A percentile compares a stretch with the other conserved stretches of the same genome.
These are phyloP conservation scores for Hyphodiscus sp. DNA, from an alignment of 2,329 filamentous ascomycete species.

Conservation along the genomic window DNA sequence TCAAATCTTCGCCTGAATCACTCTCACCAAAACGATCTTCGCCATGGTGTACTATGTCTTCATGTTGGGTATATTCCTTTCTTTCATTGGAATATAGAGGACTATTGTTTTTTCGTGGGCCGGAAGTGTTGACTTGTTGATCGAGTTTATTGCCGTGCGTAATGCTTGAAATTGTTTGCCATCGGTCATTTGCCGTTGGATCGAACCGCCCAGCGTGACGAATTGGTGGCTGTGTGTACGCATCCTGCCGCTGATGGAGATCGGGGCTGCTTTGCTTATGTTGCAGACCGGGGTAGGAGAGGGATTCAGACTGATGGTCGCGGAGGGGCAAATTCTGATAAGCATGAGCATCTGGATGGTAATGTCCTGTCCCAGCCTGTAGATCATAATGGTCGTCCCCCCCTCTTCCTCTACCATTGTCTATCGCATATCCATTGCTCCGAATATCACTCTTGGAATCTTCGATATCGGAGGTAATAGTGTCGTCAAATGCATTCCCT, in stretches of 20 bases:
- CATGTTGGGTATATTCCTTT: background rate
- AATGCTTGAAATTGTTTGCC: background rate
- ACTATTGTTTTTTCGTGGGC: background rate
- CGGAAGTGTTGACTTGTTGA: background rate
- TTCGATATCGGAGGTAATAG: constrained; percentile 5
- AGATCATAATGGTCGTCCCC: background rate
- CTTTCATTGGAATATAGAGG: background rate
- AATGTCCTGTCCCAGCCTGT: background rate
- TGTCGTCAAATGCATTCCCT: constrained; percentile 5
- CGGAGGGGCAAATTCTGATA: background rate
- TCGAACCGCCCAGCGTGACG: constrained; percentile 7
- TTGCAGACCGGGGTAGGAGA: background rate
- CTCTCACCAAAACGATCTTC: background rate
- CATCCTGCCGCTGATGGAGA: background rate
- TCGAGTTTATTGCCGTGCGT: background rate
- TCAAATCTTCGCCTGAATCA: background rate
- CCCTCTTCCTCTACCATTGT: background rate
- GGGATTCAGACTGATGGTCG: background rate
- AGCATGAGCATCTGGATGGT: background rate
- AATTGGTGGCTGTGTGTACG: background rate
- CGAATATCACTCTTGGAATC: constrained; percentile 5
- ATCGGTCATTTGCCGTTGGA: background rate
- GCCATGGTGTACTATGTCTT: background rate
- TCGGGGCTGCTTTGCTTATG: constrained; percentile 8
- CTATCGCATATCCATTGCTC: background rate